Evolutionary conservation across 2,329 filamentous ascomycete species (phyloP), one percentile per base, ranked within the genome.

Genomic region (Diaporthe humulicola): DNA sequence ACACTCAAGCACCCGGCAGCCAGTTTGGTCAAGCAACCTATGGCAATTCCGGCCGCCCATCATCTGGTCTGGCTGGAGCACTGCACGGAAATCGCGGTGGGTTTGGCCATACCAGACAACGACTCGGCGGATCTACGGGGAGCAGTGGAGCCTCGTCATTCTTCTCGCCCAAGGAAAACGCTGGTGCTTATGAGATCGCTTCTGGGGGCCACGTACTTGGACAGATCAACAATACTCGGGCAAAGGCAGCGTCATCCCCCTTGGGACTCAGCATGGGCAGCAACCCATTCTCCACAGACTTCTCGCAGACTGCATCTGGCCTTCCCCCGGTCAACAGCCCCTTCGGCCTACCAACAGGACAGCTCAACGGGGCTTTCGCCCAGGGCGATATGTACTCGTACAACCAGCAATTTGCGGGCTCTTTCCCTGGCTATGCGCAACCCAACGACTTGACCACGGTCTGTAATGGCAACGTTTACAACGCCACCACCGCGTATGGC

Each of bases 291-390:
- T 79, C 78, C 25, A 77, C 80, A 71, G 79, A 80, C n/a, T 81
- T 80, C 36, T 76, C 77, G 12, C 74, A 74, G 17, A 75, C 73
- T 25, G 74, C 74, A 14, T 82, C 82, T 19, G 81, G 79, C 66
- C 74, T 83, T 40, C 81, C 83, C 9, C 78, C 77, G 2, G 80
- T 83, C 42, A 81, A 84, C 70, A 82, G 81, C 72, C 79, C 82
- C 0, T 80, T 78, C 74, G 82, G 81, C 17, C 22, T 82, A 33
- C 78, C 80, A 50, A 38, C 70, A 74, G 40, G 74, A 42, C 74
- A 73, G 40, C 17, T 71, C 25, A 58, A 73, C 22, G 61, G 70
- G 10, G 73, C 19, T 17, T 48, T 61, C 36, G 60, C 61, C 28
- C 74, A 72, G 33, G 54, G 74, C 30, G 74, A 76, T 22, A 10